These are phyloP conservation scores for Moricandia arvensis DNA, from an alignment of 345 rosid species.

Conservation along the genomic window DNA sequence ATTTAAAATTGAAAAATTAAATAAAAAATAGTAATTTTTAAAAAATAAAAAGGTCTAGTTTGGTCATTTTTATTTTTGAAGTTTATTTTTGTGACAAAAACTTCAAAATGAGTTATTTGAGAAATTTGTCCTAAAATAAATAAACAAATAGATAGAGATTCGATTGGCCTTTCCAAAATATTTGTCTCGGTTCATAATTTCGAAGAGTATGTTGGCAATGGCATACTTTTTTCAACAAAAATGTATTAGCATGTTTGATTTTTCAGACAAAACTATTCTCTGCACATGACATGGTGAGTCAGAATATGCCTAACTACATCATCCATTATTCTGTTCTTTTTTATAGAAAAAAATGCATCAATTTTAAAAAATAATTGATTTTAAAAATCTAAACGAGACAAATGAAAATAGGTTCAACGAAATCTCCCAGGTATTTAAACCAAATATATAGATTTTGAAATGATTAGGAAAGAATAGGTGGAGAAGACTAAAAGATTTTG, in stretches of 20 bases:
- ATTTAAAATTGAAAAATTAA: no score
- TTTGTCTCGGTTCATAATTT: constrained; percentile 28
- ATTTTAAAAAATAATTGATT: neutral
- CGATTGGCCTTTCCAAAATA: constrained; percentile 33
- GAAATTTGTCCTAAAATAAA: no score
- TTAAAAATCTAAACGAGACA: neutral
- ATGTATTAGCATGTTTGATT: constrained; percentile 13
- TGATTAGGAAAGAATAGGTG: neutral
- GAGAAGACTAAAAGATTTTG: constrained; percentile 1
- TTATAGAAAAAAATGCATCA: neutral
- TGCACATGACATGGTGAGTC: constrained; percentile 33
- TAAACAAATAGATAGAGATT: constrained; percentile 18
- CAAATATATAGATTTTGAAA: neutral
- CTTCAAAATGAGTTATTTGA: no score
- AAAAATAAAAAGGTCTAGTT: no score
- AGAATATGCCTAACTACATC: constrained; percentile 19
- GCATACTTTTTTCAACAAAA: constrained; percentile 13
- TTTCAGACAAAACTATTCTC: constrained; percentile 31
- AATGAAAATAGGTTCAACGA: neutral
- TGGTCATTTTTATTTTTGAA: no score
- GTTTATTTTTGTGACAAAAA: no score
- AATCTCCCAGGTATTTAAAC: neutral
- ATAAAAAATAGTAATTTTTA: no score
- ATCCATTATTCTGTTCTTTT: constrained; percentile 11
- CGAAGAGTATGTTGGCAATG: constrained; percentile 27